These are phyloP conservation scores for Malassezia obtusa DNA, from an alignment of 1,284 basidiomycete species.

Conservation along the genomic window DNA sequence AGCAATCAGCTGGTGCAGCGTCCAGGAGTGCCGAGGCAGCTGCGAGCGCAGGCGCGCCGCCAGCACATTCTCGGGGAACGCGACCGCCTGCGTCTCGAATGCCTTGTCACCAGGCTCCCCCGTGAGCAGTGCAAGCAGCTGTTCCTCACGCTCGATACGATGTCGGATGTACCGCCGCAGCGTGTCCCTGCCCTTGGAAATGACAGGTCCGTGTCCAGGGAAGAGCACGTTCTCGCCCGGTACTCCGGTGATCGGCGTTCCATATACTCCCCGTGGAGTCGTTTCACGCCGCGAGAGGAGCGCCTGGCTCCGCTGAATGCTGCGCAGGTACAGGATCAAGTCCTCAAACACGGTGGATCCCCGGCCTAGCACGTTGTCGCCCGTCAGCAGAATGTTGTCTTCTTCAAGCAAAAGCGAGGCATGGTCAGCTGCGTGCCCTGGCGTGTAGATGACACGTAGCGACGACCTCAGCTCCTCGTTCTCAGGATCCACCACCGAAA, in stretches of 20 bases:
- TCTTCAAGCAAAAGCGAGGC: slow-evolving; percentile 53
- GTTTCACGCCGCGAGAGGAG: slow-evolving; percentile 30
- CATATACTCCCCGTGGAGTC: slow-evolving; percentile 37
- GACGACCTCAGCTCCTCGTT: slow-evolving; percentile 48
- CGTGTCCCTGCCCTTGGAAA: slow-evolving; percentile 54
- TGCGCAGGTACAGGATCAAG: slow-evolving; percentile 62
- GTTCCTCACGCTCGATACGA: slow-evolving; percentile 67
- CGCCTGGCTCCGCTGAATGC: slow-evolving; percentile 59
- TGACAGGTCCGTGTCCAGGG: slow-evolving; percentile 77
- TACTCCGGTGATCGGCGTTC: slow-evolving; percentile 13
- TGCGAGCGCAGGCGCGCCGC: slow-evolving; percentile 18
- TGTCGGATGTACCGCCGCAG: slow-evolving; percentile 70
- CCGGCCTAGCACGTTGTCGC: slow-evolving; percentile 80
- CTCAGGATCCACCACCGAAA: slow-evolving; percentile 11
- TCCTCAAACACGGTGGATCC: slow-evolving; percentile 86
- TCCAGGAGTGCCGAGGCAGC: slow-evolving; percentile 23
- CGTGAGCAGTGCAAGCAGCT: slow-evolving; percentile 60
- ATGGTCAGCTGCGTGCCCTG: slow-evolving; percentile 83
- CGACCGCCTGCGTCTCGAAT: slow-evolving; percentile 57
- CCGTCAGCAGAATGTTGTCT: slow-evolving; percentile 63
- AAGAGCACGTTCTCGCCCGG: slow-evolving; percentile 54
- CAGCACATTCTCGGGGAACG: slow-evolving; percentile 21
- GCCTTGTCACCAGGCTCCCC: slow-evolving; percentile 37
- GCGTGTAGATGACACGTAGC: slow-evolving; percentile 64
- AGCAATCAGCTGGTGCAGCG: slow-evolving; percentile 30